Base-by-base conservation (phyloP, 2,329 filamentous ascomycete genomes). In the Xylariales sp. region DNA sequence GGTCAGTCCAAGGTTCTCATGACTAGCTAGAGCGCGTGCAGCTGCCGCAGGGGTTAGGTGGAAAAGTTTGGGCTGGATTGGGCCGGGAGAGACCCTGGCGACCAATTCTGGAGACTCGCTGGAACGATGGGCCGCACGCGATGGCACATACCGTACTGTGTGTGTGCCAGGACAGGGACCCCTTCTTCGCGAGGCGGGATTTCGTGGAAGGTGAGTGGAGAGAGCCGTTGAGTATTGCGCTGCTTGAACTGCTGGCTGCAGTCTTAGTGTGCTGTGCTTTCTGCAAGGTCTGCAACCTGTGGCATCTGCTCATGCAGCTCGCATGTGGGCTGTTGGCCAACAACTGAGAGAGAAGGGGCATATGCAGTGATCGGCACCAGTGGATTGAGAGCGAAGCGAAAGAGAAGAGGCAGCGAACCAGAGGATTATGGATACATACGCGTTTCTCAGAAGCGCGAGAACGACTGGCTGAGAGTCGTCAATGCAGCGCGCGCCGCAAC, bases 311-410 rank as follows among this genome's bases (percentile, higher is more conserved):
- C 42, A 52, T 54, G 50, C 50, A 51, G 49, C 50, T 46, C 50
- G 46, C 48, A 50, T 50, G 50, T 44, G 55, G 50, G 47, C 48
- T 17, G 18, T 45, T 56, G 54, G 52, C 55, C 53, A 57, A 52
- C 54, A 44, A 50, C 49, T 45, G 52, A 42, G 43, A 50, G 55
- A 54, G 59, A 53, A 54, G 50, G 42, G 53, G 57, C 57, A 60
- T 59, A 57, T 60, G 55, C 57, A 60, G 51, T 53, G 57, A 59
- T 56, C 54, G 50, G 45, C 55, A 30, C 28, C 17, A 48, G 47
- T 45, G 48, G 44, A 48, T 49, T 47, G 47, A 49, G 41, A 41
- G 36, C 33, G 37, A 48, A 33, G 24, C 41, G 40, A 37, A 43
- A 31, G 36, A 40, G 37, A 40, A 40, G 19, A 31, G 21, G 39